Base-by-base conservation (phyloP, 2,329 filamentous ascomycete genomes). In the Paecilomyces dactylethromorphus region DNA sequence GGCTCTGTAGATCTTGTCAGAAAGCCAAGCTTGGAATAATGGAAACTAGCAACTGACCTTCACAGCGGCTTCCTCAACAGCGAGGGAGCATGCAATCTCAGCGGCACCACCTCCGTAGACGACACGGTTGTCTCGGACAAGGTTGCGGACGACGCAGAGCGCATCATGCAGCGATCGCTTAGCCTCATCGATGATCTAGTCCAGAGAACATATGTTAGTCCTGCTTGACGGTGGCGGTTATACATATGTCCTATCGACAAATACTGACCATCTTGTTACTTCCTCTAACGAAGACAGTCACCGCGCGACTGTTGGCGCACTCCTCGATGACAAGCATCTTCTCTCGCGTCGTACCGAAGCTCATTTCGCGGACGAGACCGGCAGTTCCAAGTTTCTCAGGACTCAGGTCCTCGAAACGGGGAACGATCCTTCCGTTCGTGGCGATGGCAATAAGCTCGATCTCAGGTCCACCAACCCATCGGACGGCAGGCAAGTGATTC, bases 261-360 rank as follows among this genome's bases (percentile, higher is more conserved):
- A 21, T 56, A 76, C 83, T 72, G 77, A 93, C 91, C 94, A 99
- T 99, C 84, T 97, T 99, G 85, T 99, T 99, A 82, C 92, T 96
- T 70, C 94, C 94, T 70, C 94, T 85, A 61, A 99, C 90, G 76
- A 99, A 99, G 58, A 96, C 87, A 2, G 94, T 99, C 61, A 99
- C 95, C 52, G 94, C 94, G 69, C 94, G 84, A 59, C 91, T 96
- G 81, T 99, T 99, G 71, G 95, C 94, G 73, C 94, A 99, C 79
- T 99, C 94, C 79, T 99, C 95, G 68, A 99, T 99, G 59, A 99
- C 91, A 68, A 99, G 82, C 94, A 99, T 99, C 86, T 99, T 97
- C 79, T 99, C 94, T 71, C 94, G 86, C 51, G 94, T 99, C 1
- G 94, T 99, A 69, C 94, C 94, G 70, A 99, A 99, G 29, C 86